phyloP scores from a whole-genome alignment of 805 yeast genomes.

The Metschnikowia colocasiae region DNA sequence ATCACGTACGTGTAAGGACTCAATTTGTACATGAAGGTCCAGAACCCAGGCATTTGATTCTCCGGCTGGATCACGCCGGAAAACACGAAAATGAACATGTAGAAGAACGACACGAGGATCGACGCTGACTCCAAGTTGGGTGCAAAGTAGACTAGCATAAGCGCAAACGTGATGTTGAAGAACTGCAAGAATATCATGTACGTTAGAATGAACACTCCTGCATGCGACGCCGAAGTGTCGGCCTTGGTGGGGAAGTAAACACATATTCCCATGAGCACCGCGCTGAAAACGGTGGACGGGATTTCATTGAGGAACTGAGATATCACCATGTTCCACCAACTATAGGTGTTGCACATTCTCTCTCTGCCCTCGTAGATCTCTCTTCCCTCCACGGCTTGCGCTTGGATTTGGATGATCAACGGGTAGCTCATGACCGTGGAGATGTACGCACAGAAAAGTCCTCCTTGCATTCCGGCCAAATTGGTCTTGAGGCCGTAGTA shows the following conservation, averaged over 20 bases:
- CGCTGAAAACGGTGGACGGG: neutral
- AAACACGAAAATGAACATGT: constrained; percentile 56
- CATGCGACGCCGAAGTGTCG: constrained; percentile 17
- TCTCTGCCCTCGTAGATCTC: constrained; percentile 20
- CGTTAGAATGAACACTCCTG: constrained; percentile 42
- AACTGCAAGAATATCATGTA: constrained; percentile 47
- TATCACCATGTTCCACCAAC: constrained; percentile 58
- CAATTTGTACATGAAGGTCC: constrained; percentile 45
- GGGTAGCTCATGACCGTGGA: neutral
- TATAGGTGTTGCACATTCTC: constrained; percentile 63
- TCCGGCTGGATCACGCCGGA: constrained; percentile 46
- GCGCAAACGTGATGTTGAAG: constrained; percentile 40
- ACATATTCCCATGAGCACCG: constrained; percentile 26
- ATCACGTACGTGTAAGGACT: constrained; percentile 40
- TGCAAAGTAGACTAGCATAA: constrained; percentile 27
- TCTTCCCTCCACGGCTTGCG: constrained; percentile 38
- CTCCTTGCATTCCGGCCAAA: neutral
- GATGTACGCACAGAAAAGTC: neutral
- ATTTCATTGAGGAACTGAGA: constrained; percentile 53
- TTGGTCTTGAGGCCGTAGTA: neutral
- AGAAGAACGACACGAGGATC: constrained; percentile 50
- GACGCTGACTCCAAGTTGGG: constrained; percentile 53
- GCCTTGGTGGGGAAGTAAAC: constrained; percentile 35
- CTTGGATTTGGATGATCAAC: neutral
- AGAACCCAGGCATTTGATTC: constrained; percentile 42